Percentiles rank a stretch among this genome's conserved stretches.
Conservation (phyloP, 2,329 filamentous ascomycete genomes). For the Cryphonectria radicalis region DNA sequence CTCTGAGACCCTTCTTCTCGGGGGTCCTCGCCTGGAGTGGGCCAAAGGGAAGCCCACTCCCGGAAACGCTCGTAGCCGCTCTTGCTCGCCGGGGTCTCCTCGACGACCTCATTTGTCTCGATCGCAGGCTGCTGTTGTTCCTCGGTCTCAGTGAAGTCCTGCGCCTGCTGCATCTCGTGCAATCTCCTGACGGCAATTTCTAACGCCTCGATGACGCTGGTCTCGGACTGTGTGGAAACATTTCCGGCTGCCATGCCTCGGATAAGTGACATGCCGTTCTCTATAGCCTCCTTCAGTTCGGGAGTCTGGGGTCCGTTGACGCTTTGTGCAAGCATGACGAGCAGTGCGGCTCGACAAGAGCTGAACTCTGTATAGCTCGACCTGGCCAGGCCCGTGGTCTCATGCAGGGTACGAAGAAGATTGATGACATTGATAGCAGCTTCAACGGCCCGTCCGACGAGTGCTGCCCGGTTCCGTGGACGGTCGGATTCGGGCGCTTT, state of each 20-base stretch:
- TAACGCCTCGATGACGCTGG: conserved; percentile 29
- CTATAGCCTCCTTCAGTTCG: conserved; percentile 20
- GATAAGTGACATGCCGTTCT: conserved; percentile 28
- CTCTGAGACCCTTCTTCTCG: not conserved
- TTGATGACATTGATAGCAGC: conserved; percentile 56
- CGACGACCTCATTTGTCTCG: not conserved
- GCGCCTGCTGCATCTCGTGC: conserved; percentile 27
- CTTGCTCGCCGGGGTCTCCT: conserved; percentile 21
- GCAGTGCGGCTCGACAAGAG: conserved; percentile 56
- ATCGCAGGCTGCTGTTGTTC: not conserved
- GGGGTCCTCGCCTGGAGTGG: not conserved
- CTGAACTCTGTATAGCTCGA: conserved; percentile 62
- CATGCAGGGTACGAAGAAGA: conserved; percentile 53
- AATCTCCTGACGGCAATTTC: conserved; percentile 27
- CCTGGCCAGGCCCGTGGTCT: conserved; percentile 56
- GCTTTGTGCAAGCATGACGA: conserved; percentile 43
- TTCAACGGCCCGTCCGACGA: conserved; percentile 58
- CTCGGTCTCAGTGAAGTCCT: not conserved
- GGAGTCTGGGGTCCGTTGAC: conserved; percentile 11
- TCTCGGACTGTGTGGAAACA: conserved; percentile 28
- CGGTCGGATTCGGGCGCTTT: conserved; percentile 8
- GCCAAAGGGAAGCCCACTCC: conserved; percentile 28
- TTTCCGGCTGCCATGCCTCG: conserved; percentile 28
- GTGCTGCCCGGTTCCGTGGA: conserved; percentile 29
- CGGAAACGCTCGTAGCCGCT: conserved; percentile 28